Percentiles rank a stretch among this genome's conserved stretches.
Evolutionary conservation across 257 asterid genomes (phyloP).

Genomic region (Galeopsis tetrahit): DNA sequence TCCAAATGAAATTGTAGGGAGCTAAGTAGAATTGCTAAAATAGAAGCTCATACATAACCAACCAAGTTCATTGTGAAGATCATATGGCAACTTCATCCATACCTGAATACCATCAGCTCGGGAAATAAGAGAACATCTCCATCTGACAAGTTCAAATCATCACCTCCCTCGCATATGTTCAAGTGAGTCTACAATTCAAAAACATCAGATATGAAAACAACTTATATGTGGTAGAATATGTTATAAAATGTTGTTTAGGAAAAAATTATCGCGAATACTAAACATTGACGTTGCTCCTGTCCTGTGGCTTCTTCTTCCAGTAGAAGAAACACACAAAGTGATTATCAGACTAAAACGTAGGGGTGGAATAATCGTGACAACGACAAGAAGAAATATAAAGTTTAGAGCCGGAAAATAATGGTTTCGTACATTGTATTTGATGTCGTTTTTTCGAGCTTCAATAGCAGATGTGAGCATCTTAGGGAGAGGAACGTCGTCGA

Average conservation of each 20-base stretch:
- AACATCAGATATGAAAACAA: conserved; percentile 31
- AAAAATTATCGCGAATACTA: background rate
- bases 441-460: conserved; percentile 70
- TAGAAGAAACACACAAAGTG: background rate
- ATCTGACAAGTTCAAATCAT: conserved; percentile 63
- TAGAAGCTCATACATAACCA: conserved; percentile 21
- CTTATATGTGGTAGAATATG: no score
- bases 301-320: background rate
- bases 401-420: background rate
- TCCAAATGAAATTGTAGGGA: background rate
- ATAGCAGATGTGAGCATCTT: conserved; percentile 64
- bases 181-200: conserved; percentile 67
- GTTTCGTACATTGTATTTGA: conserved; percentile 54
- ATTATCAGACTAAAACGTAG: background rate
- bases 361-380: conserved; percentile 8
- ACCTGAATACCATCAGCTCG: conserved; percentile 85
- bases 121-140: conserved; percentile 93
- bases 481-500: conserved; percentile 87
- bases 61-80: conserved; percentile 4
- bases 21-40: conserved; percentile 6
- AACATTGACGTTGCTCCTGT: background rate
- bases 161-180: conserved; percentile 76
- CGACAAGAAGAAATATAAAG: background rate
- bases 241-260: no score
- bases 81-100: conserved; percentile 26